phyloP scores from a whole-genome alignment of 1,139 yeast species.

The Suhomyces choctaworum region DNA sequence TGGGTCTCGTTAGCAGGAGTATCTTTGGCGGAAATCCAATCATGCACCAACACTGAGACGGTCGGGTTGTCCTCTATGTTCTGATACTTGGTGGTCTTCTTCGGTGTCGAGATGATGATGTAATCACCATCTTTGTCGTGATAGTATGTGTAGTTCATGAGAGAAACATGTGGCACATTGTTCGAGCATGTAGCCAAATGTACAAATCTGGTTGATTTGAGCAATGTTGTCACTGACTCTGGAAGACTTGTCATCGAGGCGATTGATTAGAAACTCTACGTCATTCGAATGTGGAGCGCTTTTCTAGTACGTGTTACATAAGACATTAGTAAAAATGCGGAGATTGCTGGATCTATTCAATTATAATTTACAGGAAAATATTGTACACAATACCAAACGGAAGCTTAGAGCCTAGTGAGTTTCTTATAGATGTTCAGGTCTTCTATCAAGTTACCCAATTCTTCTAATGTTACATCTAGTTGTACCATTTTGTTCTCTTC shows the following conservation, averaged over 20 bases:
- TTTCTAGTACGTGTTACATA: constrained; percentile 1
- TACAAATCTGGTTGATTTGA: constrained; percentile 63
- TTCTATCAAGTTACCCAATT: constrained; percentile 35
- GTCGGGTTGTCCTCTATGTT: constrained; percentile 68
- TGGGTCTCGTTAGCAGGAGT: constrained; percentile 12
- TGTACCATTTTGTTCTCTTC: constrained; percentile 52
- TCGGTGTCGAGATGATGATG: constrained; percentile 70
- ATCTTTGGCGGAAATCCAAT: constrained; percentile 69
- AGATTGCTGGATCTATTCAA: neutral
- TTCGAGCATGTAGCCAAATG: constrained; percentile 78
- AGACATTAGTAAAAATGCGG: neutral
- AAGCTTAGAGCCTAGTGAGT: constrained; percentile 29
- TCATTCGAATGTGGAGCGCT: too few species aligned
- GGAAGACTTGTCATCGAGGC: constrained; percentile 43
- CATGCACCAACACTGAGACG: constrained; percentile 81
- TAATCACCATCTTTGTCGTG: constrained; percentile 41
- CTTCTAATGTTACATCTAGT: constrained; percentile 48
- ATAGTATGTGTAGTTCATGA: constrained; percentile 82
- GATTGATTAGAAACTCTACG: too few species aligned
- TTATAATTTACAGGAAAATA: neutral
- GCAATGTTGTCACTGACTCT: constrained; percentile 51
- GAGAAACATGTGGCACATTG: constrained; percentile 75
- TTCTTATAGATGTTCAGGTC: constrained; percentile 34
- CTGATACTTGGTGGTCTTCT: constrained; percentile 65
- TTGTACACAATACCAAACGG: neutral